Conservation (phyloP, 2,329 filamentous ascomycete species). For the Pezizomycotina sp. region DNA sequence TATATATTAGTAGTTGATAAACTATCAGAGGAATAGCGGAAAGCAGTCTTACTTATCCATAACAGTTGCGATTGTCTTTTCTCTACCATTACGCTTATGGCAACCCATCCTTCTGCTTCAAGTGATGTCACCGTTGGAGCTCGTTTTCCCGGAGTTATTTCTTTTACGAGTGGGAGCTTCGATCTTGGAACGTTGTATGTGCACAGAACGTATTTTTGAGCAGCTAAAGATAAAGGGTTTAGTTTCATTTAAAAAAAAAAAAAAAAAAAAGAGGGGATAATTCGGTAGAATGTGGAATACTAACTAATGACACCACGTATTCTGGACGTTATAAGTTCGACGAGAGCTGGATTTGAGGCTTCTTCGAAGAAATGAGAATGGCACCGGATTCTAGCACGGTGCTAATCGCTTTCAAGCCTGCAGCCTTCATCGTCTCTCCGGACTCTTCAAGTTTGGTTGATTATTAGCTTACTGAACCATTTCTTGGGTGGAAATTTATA, state of each 20-base stretch:
- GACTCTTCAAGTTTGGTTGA: constrained; percentile 48
- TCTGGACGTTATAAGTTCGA: constrained; percentile 68
- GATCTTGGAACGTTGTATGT: constrained; percentile 80
- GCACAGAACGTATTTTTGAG: constrained; percentile 84
- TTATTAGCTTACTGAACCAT: constrained; percentile 7
- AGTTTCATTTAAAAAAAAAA: constrained; percentile 11
- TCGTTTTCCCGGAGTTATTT: constrained; percentile 82
- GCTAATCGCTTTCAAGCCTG: constrained; percentile 82
- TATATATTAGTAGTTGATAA: background rate
- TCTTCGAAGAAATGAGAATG: constrained; percentile 79
- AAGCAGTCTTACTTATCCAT: constrained; percentile 50
- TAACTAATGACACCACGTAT: constrained; percentile 81
- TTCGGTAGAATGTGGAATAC: constrained; percentile 22
- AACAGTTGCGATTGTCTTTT: constrained; percentile 66
- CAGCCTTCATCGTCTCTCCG: constrained; percentile 93
- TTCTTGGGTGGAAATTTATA: background rate
- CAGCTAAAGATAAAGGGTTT: constrained; percentile 35
- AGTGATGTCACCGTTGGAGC: constrained; percentile 82
- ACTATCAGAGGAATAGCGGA: background rate
- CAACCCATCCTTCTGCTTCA: constrained; percentile 81
- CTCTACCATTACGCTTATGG: constrained; percentile 86
- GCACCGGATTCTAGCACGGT: constrained; percentile 80
- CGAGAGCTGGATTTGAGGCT: constrained; percentile 60
- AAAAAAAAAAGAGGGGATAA: background rate
- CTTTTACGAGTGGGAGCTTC: constrained; percentile 48